Evolutionary conservation across 208 protist species (phyloP), one percentile per base, ranked within the genome.

Genomic region (Endotrypanum monterogeii): DNA sequence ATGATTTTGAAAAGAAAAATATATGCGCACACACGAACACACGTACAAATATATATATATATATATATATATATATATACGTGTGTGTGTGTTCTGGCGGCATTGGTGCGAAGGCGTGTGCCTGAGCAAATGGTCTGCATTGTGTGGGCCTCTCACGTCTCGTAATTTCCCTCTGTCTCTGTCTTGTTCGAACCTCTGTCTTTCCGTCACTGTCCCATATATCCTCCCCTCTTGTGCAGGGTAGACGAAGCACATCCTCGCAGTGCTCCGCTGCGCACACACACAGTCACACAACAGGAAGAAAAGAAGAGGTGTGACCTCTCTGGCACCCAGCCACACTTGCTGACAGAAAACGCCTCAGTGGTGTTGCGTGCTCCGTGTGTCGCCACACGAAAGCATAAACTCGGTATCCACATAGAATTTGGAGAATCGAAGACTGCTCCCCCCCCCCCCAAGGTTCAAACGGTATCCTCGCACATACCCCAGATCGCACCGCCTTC

Each of bases 1-100:
- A n/a, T n/a, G n/a, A n/a, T n/a, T n/a, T n/a, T n/a, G 55, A 60
- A 60, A 60, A 60, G 55, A 9, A 35, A 60, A 52, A 60, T 11
- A 35, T n/a, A 8, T 28, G 6, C 52, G 52, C 23, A 7, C 23
- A 9, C 52, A 56, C 28, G 23, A n/a, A 14, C 23, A n/a, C 28
- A 23, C 0, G 18, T 37, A 35, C 20, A 58, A 37, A 57, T 57
- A 52, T 16, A 52, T 16, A 52, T 52, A 57, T 30, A 30, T 56
- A 56, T 57, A 57, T 57, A 57, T 57, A n/a, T 0, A 28, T 14
- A 28, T 28, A 23, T 28, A 20, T 28, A 56, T 28, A 23, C 20
- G 25, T 9, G 1, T 28, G 12, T 14, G 12, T 14, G 44, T 48
- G 44, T 5, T 5, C 44, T 48, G 5, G 8, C 44, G 44, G 44